These are phyloP conservation scores for Nannochloropsis oceanica DNA, from an alignment of 108 stramenopile species.

Conservation along the genomic window DNA sequence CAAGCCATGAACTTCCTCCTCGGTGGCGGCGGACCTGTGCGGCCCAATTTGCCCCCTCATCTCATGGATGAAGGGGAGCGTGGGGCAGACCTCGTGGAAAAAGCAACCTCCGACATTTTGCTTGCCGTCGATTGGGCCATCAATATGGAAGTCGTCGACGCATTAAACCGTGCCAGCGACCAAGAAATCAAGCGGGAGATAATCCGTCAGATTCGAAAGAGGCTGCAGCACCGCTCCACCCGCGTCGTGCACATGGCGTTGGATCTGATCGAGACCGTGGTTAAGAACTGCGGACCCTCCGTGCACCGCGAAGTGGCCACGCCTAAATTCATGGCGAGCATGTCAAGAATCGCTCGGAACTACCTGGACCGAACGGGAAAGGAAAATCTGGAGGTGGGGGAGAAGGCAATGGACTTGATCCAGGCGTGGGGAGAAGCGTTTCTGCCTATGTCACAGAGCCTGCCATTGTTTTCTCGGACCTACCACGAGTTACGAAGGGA, in stretches of 20 bases:
- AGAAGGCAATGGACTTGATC: constrained; percentile 28
- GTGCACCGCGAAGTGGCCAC: constrained; percentile 20
- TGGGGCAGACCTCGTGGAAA: constrained; percentile 2
- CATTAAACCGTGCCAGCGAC: constrained; percentile 7
- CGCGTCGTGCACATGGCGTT: not conserved
- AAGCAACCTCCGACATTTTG: constrained; percentile 10
- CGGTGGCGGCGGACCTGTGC: not conserved
- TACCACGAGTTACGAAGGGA: constrained; percentile 21
- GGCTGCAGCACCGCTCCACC: not conserved
- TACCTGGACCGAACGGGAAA: not conserved
- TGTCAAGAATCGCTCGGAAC: constrained; percentile 6
- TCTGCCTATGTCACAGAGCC: constrained; percentile 8
- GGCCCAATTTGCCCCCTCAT: not conserved
- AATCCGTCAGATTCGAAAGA: constrained; percentile 3
- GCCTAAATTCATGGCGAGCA: constrained; percentile 15
- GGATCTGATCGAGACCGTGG: constrained; percentile 32
- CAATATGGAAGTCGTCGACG: constrained; percentile 26
- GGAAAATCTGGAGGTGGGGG: not conserved
- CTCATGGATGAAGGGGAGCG: not conserved
- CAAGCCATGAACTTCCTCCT: not conserved
- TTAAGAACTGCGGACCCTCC: constrained; percentile 26
- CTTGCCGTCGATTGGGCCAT: constrained; percentile 17
- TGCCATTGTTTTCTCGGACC: constrained; percentile 20
- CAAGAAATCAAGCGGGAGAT: not conserved
- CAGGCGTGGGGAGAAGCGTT: constrained; percentile 36